Percentiles rank a stretch among this genome's conserved stretches.
Evolutionary conservation across 148 eudicot species (phyloP).

Genomic region (Chenopodium quinoa): DNA sequence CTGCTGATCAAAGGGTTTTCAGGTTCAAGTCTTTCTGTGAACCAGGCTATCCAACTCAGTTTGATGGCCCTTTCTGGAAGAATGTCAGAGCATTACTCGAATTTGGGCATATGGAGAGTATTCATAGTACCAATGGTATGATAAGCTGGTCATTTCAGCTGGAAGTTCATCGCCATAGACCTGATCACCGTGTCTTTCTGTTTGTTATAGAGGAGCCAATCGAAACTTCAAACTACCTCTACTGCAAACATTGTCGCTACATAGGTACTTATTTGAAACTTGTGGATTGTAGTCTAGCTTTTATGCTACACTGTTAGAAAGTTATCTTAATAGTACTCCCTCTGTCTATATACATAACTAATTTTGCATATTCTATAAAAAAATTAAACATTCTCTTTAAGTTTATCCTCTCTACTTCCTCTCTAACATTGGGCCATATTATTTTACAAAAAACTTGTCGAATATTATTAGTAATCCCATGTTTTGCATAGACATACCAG

Average conservation of each 20-base stretch:
- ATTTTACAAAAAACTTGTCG: neutral
- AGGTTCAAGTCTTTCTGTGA: conserved; percentile 76
- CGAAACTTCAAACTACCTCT: conserved; percentile 51
- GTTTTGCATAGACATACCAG: neutral
- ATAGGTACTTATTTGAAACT: conserved; percentile 51
- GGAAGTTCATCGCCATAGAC: conserved; percentile 68
- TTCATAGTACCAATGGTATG: conserved; percentile 37
- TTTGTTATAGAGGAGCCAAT: conserved; percentile 74
- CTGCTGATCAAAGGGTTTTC: conserved; percentile 47
- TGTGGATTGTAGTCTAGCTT: neutral
- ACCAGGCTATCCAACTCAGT: conserved; percentile 69
- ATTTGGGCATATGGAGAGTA: conserved; percentile 62
- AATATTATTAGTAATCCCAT: neutral
- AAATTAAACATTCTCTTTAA: neutral
- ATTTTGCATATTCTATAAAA: no score
- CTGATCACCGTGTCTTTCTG: conserved; percentile 52
- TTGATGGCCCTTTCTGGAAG: conserved; percentile 53
- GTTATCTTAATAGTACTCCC: neutral
- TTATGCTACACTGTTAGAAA: neutral
- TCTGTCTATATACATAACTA: neutral
- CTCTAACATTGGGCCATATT: neutral
- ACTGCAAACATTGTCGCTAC: conserved; percentile 77
- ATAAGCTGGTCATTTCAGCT: conserved; percentile 83
- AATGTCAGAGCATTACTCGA: conserved; percentile 65
- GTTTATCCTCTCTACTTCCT: neutral